These are phyloP conservation scores for Pelargonium citronellum DNA, from an alignment of 441 rosid genomes.

Conservation along the genomic window DNA sequence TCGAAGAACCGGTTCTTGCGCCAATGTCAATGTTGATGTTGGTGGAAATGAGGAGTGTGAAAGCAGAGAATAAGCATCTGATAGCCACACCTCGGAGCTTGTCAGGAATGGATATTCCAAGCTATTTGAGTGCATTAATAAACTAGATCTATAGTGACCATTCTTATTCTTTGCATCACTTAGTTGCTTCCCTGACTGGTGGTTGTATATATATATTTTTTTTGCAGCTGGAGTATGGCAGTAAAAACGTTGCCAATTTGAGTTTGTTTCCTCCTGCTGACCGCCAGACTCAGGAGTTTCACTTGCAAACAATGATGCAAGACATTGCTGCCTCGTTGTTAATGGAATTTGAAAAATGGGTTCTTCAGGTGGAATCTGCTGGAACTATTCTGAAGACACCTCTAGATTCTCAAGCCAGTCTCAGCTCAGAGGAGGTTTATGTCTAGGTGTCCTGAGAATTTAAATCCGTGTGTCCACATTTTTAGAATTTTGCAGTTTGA, in stretches of 20 bases:
- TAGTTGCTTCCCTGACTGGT: neutral
- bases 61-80: neutral
- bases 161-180: neutral
- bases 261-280: constrained; percentile 88
- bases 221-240: constrained; percentile 72
- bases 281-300: constrained; percentile 71
- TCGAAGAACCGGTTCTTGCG: neutral
- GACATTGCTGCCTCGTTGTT: constrained; percentile 81
- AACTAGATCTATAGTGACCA: neutral
- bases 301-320: constrained; percentile 95
- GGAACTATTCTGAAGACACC: constrained; percentile 98
- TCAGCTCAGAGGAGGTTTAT: constrained; percentile 97
- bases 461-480: constrained; percentile 27
- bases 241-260: constrained; percentile 51
- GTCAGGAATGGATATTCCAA: neutral
- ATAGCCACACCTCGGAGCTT: neutral
- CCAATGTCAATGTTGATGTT: neutral
- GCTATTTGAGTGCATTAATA: neutral
- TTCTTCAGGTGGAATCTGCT: constrained; percentile 76
- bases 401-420: constrained; percentile 95
- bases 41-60: neutral
- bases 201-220: too few species aligned
- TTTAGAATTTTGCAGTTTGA: constrained; percentile 22
- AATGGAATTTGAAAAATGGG: constrained; percentile 97
- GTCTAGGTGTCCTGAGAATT: constrained; percentile 84